These are phyloP conservation scores for Orbilia ellipsospora DNA, from an alignment of 2,329 filamentous ascomycete genomes.

Conservation along the genomic window DNA sequence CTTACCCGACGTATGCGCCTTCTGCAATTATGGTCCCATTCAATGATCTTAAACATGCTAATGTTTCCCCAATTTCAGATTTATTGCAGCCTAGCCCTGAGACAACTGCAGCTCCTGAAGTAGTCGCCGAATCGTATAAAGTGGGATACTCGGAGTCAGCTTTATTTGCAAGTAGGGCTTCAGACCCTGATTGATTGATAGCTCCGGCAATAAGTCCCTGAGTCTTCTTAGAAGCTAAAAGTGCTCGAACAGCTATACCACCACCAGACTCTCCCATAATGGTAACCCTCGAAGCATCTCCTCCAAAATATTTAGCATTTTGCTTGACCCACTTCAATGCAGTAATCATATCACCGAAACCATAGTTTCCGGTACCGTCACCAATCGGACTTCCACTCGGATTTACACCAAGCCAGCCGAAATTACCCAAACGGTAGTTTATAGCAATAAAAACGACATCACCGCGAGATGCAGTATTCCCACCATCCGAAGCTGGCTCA, in stretches of 20 bases:
- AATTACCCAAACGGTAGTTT: conserved; percentile 63
- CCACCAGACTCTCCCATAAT: conserved; percentile 62
- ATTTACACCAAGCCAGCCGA: conserved; percentile 31
- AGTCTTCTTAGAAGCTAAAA: conserved; percentile 67
- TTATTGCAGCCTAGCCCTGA: conserved; percentile 16
- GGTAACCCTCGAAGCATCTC: conserved; percentile 61
- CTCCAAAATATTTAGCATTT: conserved; percentile 62
- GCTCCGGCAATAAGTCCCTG: conserved; percentile 66
- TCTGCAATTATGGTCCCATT: background rate
- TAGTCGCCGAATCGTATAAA: conserved; percentile 1
- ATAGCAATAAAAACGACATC: conserved; percentile 64
- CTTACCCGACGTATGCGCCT: conserved; percentile 7
- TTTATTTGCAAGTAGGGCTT: conserved; percentile 14
- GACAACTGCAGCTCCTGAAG: background rate
- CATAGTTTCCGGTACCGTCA: conserved; percentile 63
- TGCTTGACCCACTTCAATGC: conserved; percentile 63
- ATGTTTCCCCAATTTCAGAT: background rate
- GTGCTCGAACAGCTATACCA: conserved; percentile 63
- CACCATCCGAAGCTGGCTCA: conserved; percentile 63
- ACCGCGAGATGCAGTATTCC: conserved; percentile 63
- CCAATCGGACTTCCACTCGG: conserved; percentile 59
- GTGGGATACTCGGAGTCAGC: conserved; percentile 20
- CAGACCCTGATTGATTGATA: conserved; percentile 59
- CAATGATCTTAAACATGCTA: conserved; percentile 16
- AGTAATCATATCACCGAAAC: conserved; percentile 63